Percentiles rank a stretch among this genome's conserved stretches.
phyloP scores from a whole-genome alignment of 2,329 filamentous ascomycete genomes.

The Aaosphaeria pasadenensis region DNA sequence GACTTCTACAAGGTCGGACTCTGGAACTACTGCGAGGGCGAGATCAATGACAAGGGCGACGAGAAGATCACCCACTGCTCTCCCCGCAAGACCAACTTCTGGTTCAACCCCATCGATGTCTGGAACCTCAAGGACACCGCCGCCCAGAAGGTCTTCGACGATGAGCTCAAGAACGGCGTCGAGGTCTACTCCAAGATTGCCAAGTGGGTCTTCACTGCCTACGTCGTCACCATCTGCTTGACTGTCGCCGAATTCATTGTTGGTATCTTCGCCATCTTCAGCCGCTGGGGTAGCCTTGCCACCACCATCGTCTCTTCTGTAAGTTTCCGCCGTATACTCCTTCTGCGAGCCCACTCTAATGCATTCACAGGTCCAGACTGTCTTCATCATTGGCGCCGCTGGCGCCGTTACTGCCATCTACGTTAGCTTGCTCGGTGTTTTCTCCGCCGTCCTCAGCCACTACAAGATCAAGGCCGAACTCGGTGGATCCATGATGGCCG shows the following conservation, averaged over 20 bases:
- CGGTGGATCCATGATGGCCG: constrained; percentile 66
- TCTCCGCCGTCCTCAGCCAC: constrained; percentile 63
- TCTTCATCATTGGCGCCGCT: constrained; percentile 64
- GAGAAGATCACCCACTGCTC: constrained; percentile 62
- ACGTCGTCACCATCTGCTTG: constrained; percentile 68
- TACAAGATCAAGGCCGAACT: constrained; percentile 69
- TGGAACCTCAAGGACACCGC: constrained; percentile 59
- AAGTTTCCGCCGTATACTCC: constrained; percentile 39
- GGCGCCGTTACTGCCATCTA: constrained; percentile 73
- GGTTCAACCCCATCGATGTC: constrained; percentile 66
- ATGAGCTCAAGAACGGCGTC: constrained; percentile 64
- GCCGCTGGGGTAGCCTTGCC: constrained; percentile 74
- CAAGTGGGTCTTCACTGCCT: constrained; percentile 81
- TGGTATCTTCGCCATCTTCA: constrained; percentile 80
- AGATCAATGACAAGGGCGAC: constrained; percentile 51
- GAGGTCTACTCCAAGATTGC: constrained; percentile 70
- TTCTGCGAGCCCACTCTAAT: too few species aligned
- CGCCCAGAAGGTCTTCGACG: constrained; percentile 56
- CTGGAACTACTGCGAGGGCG: constrained; percentile 79
- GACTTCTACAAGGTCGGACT: constrained; percentile 79
- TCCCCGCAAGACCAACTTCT: constrained; percentile 71
- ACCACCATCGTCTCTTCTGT: constrained; percentile 74
- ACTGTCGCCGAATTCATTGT: constrained; percentile 71
- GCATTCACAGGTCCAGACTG: constrained; percentile 43
- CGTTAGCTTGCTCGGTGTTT: constrained; percentile 63